phyloP scores from a whole-genome alignment of 306 rosid genomes.

The Biancaea sappan region DNA sequence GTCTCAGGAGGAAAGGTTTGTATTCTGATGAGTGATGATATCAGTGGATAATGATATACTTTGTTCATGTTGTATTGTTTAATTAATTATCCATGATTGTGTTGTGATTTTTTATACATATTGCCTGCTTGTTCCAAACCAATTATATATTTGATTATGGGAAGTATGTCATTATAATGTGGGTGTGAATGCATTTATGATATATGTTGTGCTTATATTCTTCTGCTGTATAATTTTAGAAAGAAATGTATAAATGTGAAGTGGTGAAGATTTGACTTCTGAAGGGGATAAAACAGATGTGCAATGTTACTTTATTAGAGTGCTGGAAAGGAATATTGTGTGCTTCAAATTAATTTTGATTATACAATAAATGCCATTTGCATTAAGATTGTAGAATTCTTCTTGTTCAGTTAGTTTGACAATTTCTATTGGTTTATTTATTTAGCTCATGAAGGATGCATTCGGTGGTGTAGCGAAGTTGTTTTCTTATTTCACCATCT shows the following conservation, averaged over 20 bases:
- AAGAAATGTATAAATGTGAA: background rate
- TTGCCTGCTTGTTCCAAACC: background rate
- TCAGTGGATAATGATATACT: background rate
- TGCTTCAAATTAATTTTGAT: background rate
- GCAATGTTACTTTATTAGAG: background rate
- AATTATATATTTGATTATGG: background rate
- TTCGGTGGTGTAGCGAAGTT: background rate
- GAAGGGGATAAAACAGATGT: no score
- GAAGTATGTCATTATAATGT: background rate
- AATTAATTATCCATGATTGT: background rate
- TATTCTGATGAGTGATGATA: background rate
- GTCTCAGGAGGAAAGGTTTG: constrained; percentile 98
- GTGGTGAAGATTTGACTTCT: no score
- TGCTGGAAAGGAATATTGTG: background rate
- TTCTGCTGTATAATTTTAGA: background rate
- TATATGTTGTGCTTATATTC: background rate
- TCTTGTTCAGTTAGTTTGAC: no score
- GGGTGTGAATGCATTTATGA: background rate
- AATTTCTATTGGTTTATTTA: background rate
- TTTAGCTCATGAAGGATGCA: background rate
- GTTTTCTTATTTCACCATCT: background rate
- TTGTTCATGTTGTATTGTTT: background rate
- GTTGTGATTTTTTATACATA: background rate
- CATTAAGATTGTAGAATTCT: background rate
- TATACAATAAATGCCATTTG: background rate